These are phyloP conservation scores for Plicaturopsis crispa DNA, from an alignment of 768 basidiomycete genomes.

Conservation along the genomic window DNA sequence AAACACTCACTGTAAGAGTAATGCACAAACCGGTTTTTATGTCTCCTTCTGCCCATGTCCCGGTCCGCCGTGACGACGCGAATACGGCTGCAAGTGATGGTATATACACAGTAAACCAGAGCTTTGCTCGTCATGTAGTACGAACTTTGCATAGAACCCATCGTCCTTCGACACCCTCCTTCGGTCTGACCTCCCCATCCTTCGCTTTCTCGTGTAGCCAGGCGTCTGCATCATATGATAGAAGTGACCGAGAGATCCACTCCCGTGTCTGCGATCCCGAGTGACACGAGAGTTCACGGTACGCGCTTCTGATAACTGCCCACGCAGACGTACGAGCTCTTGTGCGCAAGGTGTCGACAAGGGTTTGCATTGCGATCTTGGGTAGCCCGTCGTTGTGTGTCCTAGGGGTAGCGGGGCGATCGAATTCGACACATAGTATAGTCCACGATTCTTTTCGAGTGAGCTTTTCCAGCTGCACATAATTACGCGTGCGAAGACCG, in stretches of 20 bases:
- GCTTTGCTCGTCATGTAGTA: too few relatives aligned
- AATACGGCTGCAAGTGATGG: too few relatives aligned
- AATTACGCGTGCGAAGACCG: slow-evolving; percentile 49
- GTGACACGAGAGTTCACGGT: slow-evolving; percentile 50
- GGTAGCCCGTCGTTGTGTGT: slow-evolving; percentile 17
- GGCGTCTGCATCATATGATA: slow-evolving; percentile 29
- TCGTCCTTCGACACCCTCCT: slow-evolving; percentile 47
- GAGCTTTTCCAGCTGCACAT: slow-evolving; percentile 40
- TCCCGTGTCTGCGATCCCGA: slow-evolving; percentile 25
- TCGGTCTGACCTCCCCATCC: slow-evolving; percentile 43
- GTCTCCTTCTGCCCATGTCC: too few relatives aligned
- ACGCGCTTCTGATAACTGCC: slow-evolving; percentile 51
- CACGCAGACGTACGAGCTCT: slow-evolving; percentile 49
- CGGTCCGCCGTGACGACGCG: too few relatives aligned
- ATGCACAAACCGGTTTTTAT: too few relatives aligned
- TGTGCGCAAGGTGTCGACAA: slow-evolving; percentile 39
- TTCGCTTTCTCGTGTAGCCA: slow-evolving; percentile 42
- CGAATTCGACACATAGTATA: too few relatives aligned
- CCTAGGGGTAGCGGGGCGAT: too few relatives aligned
- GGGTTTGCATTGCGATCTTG: slow-evolving; percentile 30
- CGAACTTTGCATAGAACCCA: slow-evolving; percentile 57
- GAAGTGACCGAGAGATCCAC: slow-evolving; percentile 46
- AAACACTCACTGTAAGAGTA: too few relatives aligned
- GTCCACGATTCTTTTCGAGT: slow-evolving; percentile 22
- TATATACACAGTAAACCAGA: too few relatives aligned